These are phyloP conservation scores for Oryza officinalis DNA, from an alignment of 176 grass and related monocot species.

Conservation along the genomic window DNA sequence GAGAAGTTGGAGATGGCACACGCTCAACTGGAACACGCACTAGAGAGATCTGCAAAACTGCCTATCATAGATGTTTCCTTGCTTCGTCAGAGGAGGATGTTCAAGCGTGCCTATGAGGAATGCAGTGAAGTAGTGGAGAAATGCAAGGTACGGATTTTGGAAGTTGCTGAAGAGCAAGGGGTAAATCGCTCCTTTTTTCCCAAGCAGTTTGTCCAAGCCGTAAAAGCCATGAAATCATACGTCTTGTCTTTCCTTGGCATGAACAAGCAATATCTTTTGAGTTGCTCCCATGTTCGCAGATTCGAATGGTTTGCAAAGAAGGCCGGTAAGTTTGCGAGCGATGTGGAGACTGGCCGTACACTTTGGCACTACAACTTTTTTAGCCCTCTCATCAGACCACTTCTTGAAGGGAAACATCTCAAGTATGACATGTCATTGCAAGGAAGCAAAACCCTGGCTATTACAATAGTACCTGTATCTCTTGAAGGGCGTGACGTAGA, in stretches of 20 bases:
- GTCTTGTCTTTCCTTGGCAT: too few relatives aligned
- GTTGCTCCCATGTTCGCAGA: not conserved
- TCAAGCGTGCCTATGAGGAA: not conserved
- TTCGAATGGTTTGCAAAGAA: not conserved
- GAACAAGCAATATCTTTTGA: not conserved
- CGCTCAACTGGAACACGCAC: not conserved
- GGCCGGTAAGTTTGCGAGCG: not conserved
- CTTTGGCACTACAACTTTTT: not conserved
- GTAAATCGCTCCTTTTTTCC: too few relatives aligned
- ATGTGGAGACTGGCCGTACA: not conserved
- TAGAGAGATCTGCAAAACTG: not conserved
- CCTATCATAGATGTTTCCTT: not conserved
- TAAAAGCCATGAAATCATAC: too few relatives aligned
- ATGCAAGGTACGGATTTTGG: not conserved
- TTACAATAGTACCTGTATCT: not conserved
- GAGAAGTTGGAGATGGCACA: slow-evolving; percentile 11
- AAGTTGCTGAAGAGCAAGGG: too few relatives aligned
- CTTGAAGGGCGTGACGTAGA: not conserved
- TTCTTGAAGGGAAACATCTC: not conserved
- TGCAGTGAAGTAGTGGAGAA: not conserved
- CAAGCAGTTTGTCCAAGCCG: too few relatives aligned
- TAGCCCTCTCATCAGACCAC: not conserved
- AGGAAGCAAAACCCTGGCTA: not conserved
- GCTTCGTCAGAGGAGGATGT: not conserved
- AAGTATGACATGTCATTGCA: too few relatives aligned